A percentile compares a stretch with the other conserved stretches of the same genome.
phyloP scores from a whole-genome alignment of 2,329 filamentous ascomycete species.

The Neofusicoccum umdonicola region DNA sequence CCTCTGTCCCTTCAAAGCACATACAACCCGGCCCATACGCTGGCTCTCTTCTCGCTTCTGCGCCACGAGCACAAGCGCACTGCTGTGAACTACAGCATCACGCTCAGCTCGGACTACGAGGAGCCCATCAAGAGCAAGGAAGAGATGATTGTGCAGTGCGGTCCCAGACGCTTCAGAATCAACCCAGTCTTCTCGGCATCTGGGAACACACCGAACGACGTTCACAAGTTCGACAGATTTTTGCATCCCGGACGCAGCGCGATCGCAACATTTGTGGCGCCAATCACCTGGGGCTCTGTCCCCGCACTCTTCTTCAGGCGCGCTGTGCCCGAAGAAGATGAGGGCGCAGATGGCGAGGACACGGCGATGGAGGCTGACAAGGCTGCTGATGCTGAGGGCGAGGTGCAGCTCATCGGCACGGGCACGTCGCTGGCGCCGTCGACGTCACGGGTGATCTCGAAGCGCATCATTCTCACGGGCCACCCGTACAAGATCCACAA shows the following conservation, averaged over 20 bases:
- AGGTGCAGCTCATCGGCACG: slow-evolving; percentile 72
- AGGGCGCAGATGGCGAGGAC: slow-evolving; percentile 40
- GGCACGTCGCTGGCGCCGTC: slow-evolving; percentile 82
- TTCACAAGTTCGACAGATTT: slow-evolving; percentile 94
- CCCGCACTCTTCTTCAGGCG: slow-evolving; percentile 85
- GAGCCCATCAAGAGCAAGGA: slow-evolving; percentile 86
- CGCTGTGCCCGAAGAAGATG: slow-evolving; percentile 43
- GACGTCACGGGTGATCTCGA: slow-evolving; percentile 76
- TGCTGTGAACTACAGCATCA: slow-evolving; percentile 84
- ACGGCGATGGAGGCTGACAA: slow-evolving; percentile 23
- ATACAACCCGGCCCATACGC: slow-evolving; percentile 57
- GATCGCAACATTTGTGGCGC: slow-evolving; percentile 85
- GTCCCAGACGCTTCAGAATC: slow-evolving; percentile 79
- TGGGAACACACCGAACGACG: slow-evolving; percentile 92
- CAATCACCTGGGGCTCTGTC: slow-evolving; percentile 88
- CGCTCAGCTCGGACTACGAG: slow-evolving; percentile 73
- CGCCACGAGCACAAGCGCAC: slow-evolving; percentile 95
- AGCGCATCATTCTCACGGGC: slow-evolving; percentile 88
- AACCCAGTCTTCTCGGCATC: slow-evolving; percentile 86
- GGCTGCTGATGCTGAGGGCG: slow-evolving; percentile 27
- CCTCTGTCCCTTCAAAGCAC: slow-evolving; percentile 54
- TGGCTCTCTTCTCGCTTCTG: slow-evolving; percentile 81
- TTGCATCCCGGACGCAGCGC: slow-evolving; percentile 87
- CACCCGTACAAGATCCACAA: slow-evolving; percentile 99
- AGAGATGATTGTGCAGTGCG: slow-evolving; percentile 87